Evolutionary conservation across 2,329 filamentous ascomycete species (phyloP), one percentile per base, ranked within the genome.

Genomic region (Fulvia fulva): DNA sequence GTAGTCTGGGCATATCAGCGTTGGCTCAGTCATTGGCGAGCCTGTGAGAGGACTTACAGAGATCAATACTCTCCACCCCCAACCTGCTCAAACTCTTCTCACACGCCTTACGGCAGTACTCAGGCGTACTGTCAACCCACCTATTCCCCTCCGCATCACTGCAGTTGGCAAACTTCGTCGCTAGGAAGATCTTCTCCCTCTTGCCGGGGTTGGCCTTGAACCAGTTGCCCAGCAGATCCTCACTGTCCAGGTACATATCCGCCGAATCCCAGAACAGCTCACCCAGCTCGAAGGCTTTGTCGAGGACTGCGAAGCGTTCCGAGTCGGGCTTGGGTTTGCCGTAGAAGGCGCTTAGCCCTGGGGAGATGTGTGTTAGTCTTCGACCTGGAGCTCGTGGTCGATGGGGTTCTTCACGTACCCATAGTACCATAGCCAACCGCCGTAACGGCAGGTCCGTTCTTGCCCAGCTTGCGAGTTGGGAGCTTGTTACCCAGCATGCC

Each of bases 391-490:
- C 12, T 30, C 28, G 12, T 30, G 5, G 12, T 6, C 12, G 28
- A 30, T 30, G 28, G 12, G 16, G 30, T 14, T 9, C 2, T 4
- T 34, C 6, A 34, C 30, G 11, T 14, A 34, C 37, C 37, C 82
- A 85, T 84, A 22, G 80, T 71, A 16, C 83, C 81, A 30, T 83
- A 77, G 11, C 83, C 82, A 7, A 84, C 64, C 8, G 75, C 74
- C 3, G 78, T 75, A 30, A 86, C 78, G 21, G 76, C 65, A 0
- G 80, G 80, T 16, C 82, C 82, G 63, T 80, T 74, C 59, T 77
- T 79, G 59, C 82, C 81, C 14, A 85, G 74, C 41, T 75, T 75
- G 57, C 75, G 76, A 28, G 75, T 78, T 4, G 75, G 74, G 19
- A 78, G 70, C 64, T 68, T 68, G 57, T 63, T 64, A 51, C 66